Conservation (phyloP, 306 rosid genomes). For the Myrica gale region DNA sequence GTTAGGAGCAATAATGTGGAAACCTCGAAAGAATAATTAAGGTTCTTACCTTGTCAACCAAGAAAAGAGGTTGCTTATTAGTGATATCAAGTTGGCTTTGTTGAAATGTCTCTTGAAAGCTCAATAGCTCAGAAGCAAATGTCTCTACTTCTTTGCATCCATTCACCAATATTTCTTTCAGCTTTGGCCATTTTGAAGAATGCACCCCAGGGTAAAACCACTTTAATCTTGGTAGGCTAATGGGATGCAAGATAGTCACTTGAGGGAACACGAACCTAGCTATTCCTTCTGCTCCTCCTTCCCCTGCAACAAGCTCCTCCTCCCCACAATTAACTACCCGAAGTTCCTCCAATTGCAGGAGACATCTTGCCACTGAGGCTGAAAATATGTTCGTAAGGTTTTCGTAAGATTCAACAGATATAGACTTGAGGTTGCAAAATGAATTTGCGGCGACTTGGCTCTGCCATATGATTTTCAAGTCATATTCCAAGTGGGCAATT, state of each 20-base stretch:
- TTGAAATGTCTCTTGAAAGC: neutral
- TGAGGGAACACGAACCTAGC: slow-evolving; percentile 12
- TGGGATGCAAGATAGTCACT: slow-evolving; percentile 5
- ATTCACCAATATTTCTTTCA: neutral
- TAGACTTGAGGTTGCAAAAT: neutral
- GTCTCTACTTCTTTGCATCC: neutral
- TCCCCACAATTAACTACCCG: slow-evolving; percentile 20
- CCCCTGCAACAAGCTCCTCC: slow-evolving; percentile 20
- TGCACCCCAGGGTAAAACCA: slow-evolving; percentile 17
- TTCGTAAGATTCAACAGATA: too few species aligned
- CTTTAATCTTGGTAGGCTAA: neutral
- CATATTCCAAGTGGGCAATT: neutral
- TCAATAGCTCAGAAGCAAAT: neutral
- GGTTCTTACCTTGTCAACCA: too few species aligned
- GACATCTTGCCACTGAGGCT: slow-evolving; percentile 20
- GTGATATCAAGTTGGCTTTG: too few species aligned
- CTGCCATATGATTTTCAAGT: slow-evolving; percentile 4
- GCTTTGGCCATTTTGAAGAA: neutral
- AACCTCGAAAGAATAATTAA: too few species aligned
- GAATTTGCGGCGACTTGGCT: neutral
- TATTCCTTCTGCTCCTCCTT: neutral
- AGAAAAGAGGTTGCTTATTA: too few species aligned
- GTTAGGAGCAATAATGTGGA: too few species aligned
- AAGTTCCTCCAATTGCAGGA: slow-evolving; percentile 2
- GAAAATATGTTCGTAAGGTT: slow-evolving; percentile 2